Evolutionary conservation across 495 filamentous ascomycete species (phyloP), one percentile per base, ranked within the genome.

Genomic region (Talaromyces borbonicus): DNA sequence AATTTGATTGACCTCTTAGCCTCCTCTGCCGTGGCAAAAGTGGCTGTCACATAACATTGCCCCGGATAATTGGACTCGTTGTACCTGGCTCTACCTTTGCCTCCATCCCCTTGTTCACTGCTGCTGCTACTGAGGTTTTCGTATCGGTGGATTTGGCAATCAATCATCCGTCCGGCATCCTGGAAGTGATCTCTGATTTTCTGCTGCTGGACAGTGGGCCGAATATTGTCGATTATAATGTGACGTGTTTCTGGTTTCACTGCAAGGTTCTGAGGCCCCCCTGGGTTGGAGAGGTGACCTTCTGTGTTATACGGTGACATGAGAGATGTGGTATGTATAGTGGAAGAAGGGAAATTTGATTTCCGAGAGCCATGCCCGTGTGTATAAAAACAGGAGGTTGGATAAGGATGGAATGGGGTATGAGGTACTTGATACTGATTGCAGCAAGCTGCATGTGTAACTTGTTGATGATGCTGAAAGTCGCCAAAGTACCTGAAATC

Each of bases 1-100:
- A 56, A 51, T 7, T 43, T 41, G 8, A 62, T 54, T 7, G 55
- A 62, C 1, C 56, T 55, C 39, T 60, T 58, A 22, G 66, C 66
- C 19, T 67, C 61, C 0, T 68, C 65, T n/a, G 46, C 47, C 16
- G 48, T 60, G 20, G 43, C 54, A 49, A 68, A 59, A n/a, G 59
- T 63, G 2, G 61, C 49, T 11, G 54, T 59, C 9, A 58, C 66
- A 18, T 56, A 56, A 15, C 50, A 41, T 19, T 56, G 41, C 1
- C 41, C 43, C 11, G 43, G 43, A 9, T 41, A 41, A 26, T 18
- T 41, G 0, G 11, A 8, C n/a, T 41, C 22, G 8, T 41, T 41
- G 5, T 26, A 41, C 5, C 12, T 3, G 26, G 20, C 38, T n/a
- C n/a, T n/a, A n/a, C n/a, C n/a, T n/a, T n/a, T n/a, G n/a, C n/a